These are phyloP conservation scores for Sarcodon aspratus DNA, from an alignment of 768 basidiomycete genomes.

Conservation along the genomic window DNA sequence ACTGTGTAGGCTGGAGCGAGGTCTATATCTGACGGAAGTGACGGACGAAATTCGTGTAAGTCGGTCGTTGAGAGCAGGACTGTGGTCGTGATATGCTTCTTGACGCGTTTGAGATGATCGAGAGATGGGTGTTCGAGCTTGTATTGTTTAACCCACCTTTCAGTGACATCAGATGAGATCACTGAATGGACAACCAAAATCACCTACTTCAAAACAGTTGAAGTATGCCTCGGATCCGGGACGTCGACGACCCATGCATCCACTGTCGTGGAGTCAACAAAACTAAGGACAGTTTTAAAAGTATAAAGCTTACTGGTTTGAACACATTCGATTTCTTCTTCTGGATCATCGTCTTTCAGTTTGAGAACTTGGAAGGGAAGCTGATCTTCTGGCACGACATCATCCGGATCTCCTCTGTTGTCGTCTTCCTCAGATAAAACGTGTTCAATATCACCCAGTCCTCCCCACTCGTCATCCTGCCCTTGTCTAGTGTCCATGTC, in stretches of 20 bases:
- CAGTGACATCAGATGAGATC: neutral
- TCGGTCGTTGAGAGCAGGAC: conserved; percentile 39
- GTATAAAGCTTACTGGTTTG: conserved; percentile 33
- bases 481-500: conserved; percentile 1
- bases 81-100: conserved; percentile 38
- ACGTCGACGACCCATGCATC: conserved; percentile 74
- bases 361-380: conserved; percentile 61
- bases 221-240: conserved; percentile 45
- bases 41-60: conserved; percentile 23
- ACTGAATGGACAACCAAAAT: neutral
- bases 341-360: conserved; percentile 44
- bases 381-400: conserved; percentile 40
- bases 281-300: neutral
- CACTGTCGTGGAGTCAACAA: conserved; percentile 25
- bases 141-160: conserved; percentile 59
- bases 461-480: conserved; percentile 35
- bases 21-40: conserved; percentile 35
- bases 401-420: conserved; percentile 23
- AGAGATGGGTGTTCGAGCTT: conserved; percentile 51
- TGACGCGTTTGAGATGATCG: conserved; percentile 68
- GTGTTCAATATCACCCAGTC: conserved; percentile 19
- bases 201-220: conserved; percentile 49
- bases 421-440: conserved; percentile 8
- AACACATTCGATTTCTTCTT: conserved; percentile 44
- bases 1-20: conserved; percentile 42